Percentiles rank a stretch among this genome's conserved stretches.
Conservation (phyloP, 2,329 filamentous ascomycete species). For the Fusarium nelsonii region DNA sequence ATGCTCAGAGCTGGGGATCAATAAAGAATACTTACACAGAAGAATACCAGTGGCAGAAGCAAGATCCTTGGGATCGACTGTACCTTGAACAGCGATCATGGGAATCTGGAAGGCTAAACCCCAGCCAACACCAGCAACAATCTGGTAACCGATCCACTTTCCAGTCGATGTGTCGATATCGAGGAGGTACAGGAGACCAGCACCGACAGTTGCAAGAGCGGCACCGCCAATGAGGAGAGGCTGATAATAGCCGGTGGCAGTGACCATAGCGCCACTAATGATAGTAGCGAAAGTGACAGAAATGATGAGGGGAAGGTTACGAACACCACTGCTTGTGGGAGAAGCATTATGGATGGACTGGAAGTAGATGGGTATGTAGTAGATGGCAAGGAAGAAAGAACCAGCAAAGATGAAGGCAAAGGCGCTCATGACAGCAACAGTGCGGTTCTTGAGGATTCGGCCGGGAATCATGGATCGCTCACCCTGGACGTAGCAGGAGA, state of each 20-base stretch:
- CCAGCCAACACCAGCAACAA: slow-evolving; percentile 62
- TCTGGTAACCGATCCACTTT: slow-evolving; percentile 67
- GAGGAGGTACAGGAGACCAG: slow-evolving; percentile 59
- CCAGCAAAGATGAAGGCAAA: slow-evolving; percentile 60
- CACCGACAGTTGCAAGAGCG: slow-evolving; percentile 58
- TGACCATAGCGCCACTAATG: slow-evolving; percentile 55
- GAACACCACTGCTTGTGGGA: slow-evolving; percentile 57
- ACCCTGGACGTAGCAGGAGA: slow-evolving; percentile 57
- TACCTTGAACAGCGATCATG: slow-evolving; percentile 63
- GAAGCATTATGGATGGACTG: slow-evolving; percentile 57
- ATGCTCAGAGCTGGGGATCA: neutral
- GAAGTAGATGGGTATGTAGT: slow-evolving; percentile 63
- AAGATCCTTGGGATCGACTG: slow-evolving; percentile 57
- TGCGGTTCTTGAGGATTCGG: slow-evolving; percentile 56
- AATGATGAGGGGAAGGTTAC: slow-evolving; percentile 61
- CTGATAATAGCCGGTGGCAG: slow-evolving; percentile 57
- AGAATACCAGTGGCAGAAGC: slow-evolving; percentile 62
- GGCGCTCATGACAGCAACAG: slow-evolving; percentile 53
- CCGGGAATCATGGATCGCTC: slow-evolving; percentile 60
- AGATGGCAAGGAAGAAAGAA: slow-evolving; percentile 59
- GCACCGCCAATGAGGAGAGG: slow-evolving; percentile 61
- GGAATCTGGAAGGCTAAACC: slow-evolving; percentile 63
- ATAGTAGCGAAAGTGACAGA: slow-evolving; percentile 59
- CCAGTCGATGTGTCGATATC: slow-evolving; percentile 54
- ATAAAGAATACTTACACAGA: slow-evolving; percentile 52